Percentiles rank a stretch among this genome's conserved stretches.
Evolutionary conservation across 768 basidiomycete species (phyloP).

Genomic region (Tulasnella sp.): DNA sequence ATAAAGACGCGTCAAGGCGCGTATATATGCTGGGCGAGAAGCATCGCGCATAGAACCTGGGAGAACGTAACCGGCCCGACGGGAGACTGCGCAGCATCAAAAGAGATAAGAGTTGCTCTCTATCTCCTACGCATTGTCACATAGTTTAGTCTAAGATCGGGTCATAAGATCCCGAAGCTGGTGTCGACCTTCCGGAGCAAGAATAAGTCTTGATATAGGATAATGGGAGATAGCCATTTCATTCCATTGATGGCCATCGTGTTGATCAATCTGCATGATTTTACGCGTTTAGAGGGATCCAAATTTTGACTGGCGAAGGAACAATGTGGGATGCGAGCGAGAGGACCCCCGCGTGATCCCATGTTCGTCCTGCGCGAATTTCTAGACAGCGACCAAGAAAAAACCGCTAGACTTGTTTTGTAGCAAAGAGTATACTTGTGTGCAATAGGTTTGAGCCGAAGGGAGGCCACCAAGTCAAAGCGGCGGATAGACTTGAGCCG

Average conservation of each 20-base stretch:
- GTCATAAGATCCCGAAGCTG: neutral
- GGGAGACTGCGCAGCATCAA: neutral
- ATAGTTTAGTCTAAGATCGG: neutral
- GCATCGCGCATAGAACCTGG: neutral
- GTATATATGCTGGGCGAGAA: neutral
- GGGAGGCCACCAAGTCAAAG: neutral
- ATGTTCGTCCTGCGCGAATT: neutral
- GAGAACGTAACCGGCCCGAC: neutral
- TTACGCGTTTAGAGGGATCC: neutral
- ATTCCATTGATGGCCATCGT: neutral
- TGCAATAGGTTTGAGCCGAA: neutral
- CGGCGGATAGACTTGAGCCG: neutral
- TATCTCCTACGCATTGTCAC: neutral
- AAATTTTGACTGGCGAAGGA: neutral
- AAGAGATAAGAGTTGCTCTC: neutral
- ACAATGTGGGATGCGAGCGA: neutral
- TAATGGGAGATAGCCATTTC: neutral
- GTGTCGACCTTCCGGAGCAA: neutral
- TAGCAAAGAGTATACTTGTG: neutral
- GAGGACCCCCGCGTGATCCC: neutral
- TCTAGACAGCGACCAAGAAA: neutral
- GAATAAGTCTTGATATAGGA: neutral
- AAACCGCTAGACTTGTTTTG: neutral
- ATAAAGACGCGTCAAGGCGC: no score
- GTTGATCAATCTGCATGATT: neutral